Percentiles rank a stretch among this genome's conserved stretches.
These are phyloP conservation scores for Fusarium sp. DNA, from an alignment of 2,329 filamentous ascomycete genomes.

Conservation along the genomic window DNA sequence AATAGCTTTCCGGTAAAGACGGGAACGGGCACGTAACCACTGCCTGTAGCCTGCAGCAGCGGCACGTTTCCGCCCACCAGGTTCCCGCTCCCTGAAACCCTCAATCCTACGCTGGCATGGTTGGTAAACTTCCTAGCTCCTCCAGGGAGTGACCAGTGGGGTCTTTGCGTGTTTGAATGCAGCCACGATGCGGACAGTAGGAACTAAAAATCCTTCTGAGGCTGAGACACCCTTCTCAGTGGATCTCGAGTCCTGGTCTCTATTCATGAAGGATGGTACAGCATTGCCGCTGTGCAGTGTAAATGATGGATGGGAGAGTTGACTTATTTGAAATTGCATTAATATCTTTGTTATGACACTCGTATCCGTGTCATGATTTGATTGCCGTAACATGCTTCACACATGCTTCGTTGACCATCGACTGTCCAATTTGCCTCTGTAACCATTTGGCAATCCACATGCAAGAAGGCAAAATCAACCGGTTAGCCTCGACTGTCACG, in stretches of 20 bases:
- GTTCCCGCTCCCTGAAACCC: not conserved
- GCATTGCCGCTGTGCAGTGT: not conserved
- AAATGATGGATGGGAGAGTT: not conserved
- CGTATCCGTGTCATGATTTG: not conserved
- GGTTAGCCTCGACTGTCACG: slow-evolving; percentile 46
- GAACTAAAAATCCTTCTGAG: not conserved
- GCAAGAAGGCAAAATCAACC: slow-evolving; percentile 49
- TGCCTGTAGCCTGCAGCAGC: not conserved
- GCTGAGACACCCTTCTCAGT: not conserved
- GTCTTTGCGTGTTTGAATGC: not conserved
- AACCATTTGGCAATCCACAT: slow-evolving; percentile 30
- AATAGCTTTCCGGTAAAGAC: not conserved
- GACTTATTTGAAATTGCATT: not conserved
- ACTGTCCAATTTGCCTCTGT: slow-evolving; percentile 19
- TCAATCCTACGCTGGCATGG: not conserved
- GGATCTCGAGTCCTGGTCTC: not conserved
- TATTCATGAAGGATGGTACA: not conserved
- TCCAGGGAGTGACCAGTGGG: not conserved
- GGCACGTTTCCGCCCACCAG: not conserved
- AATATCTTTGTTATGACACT: not conserved
- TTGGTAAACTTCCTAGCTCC: not conserved
- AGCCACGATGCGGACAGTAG: not conserved
- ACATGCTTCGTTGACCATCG: slow-evolving; percentile 26
- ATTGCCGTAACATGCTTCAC: slow-evolving; percentile 5
- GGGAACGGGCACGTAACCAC: not conserved